These are phyloP conservation scores for Clavispora santaluciae DNA, from an alignment of 805 yeast genomes.

Conservation along the genomic window DNA sequence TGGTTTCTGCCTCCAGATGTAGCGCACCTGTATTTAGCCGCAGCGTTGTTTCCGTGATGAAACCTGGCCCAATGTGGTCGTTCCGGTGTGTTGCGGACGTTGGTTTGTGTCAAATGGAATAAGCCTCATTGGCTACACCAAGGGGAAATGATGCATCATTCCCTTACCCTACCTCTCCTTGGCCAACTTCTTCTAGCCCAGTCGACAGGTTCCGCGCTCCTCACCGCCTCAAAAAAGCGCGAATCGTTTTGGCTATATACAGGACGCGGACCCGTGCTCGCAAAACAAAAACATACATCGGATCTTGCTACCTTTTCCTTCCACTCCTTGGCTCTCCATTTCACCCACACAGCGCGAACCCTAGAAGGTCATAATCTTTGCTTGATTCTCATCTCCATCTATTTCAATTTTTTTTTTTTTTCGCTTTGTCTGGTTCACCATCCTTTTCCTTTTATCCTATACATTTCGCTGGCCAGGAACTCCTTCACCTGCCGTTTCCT, in stretches of 20 bases:
- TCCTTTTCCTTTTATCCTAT: not conserved
- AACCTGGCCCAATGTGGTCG: too few species aligned
- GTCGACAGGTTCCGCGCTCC: not conserved
- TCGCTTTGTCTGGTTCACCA: not conserved
- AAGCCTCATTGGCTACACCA: too few species aligned
- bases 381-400: not conserved
- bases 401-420: too few species aligned
- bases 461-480: not conserved
- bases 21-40: too few species aligned
- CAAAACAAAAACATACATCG: conserved; percentile 1
- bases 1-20: too few species aligned
- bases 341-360: not conserved
- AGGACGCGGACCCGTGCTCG: not conserved
- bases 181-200: not conserved
- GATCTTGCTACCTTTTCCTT: not conserved
- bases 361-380: not conserved
- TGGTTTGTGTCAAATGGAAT: too few species aligned
- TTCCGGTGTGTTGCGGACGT: too few species aligned
- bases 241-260: not conserved
- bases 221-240: not conserved
- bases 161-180: not conserved
- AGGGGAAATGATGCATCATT: not conserved
- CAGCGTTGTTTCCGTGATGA: not conserved
- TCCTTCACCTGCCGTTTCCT: not conserved
- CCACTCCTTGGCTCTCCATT: not conserved